These are phyloP conservation scores for Torulaspora pretoriensis DNA, from an alignment of 1,139 yeast genomes.

Conservation along the genomic window DNA sequence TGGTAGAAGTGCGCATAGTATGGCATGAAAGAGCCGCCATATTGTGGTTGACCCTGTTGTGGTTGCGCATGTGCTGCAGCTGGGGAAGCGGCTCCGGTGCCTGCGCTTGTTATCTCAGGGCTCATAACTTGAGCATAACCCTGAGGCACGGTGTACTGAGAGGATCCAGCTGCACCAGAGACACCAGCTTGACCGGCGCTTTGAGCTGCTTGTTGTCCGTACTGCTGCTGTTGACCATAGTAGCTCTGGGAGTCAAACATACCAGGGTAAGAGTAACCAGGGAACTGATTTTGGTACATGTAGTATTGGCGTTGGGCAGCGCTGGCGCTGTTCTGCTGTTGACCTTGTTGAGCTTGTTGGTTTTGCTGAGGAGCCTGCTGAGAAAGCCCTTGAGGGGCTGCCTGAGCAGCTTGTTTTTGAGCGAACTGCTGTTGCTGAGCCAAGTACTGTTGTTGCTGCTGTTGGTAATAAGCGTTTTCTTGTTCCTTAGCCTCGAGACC, in stretches of 20 bases:
- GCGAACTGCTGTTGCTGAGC: slow-evolving; percentile 21
- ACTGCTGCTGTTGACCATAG: slow-evolving; percentile 30
- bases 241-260: slow-evolving; percentile 34
- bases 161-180: slow-evolving; percentile 14
- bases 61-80: slow-evolving; percentile 24
- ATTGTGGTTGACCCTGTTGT: slow-evolving; percentile 27
- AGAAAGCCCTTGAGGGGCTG: slow-evolving; percentile 9
- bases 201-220: slow-evolving; percentile 23
- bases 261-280: slow-evolving; percentile 38
- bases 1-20: slow-evolving; percentile 34
- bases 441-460: slow-evolving; percentile 16
- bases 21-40: slow-evolving; percentile 32
- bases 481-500: slow-evolving; percentile 15
- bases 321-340: slow-evolving; percentile 22
- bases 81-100: slow-evolving; percentile 25
- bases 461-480: slow-evolving; percentile 14
- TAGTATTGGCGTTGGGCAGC: slow-evolving; percentile 35
- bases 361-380: slow-evolving; percentile 16
- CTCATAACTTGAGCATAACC: slow-evolving; percentile 24
- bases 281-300: slow-evolving; percentile 36
- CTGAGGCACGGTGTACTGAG: slow-evolving; percentile 24
- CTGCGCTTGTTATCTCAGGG: slow-evolving; percentile 21
- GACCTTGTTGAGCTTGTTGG: slow-evolving; percentile 21
- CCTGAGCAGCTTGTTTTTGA: slow-evolving; percentile 22
- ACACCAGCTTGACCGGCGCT: slow-evolving; percentile 16